Evolutionary conservation across 2,329 filamentous ascomycete species (phyloP), one percentile per base, ranked within the genome.

Genomic region (Pyricularia sp.): DNA sequence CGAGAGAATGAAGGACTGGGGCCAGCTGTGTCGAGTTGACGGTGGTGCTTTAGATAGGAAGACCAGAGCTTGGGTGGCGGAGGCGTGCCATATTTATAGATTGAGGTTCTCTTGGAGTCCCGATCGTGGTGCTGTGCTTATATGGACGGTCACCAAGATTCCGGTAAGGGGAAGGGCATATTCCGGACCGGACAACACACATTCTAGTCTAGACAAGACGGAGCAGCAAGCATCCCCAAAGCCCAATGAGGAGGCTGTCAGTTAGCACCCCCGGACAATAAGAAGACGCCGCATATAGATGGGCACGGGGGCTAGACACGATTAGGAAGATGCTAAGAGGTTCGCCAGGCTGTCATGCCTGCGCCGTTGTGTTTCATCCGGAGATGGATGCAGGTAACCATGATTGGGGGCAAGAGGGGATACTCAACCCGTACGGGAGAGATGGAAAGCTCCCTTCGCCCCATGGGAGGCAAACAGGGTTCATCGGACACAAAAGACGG

Each of bases 241-340:
- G 42, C 20, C 42, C 42, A 50, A 50, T 50, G n/a, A 7, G 7
- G 30, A 65, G 6, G 64, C 31, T 1, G 20, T 36, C 7, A 11
- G 10, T n/a, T 25, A n/a, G 20, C 31, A 31, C 17, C 20, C 20
- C 30, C 64, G n/a, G 36, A 4, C 31, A 3, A 14, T 1, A 26
- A n/a, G 12, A 63, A 10, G 20, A 6, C 64, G 17, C 28, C n/a
- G 12, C 30, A 23, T 31, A 42, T 4, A 31, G n/a, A 65, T 2
- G 5, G n/a, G 31, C 28, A n/a, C 33, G 65, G 31, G 64, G 25
- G 25, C 59, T 65, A 59, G 30, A 26, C 28, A 58, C 12, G 7
- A 68, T 31, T 42, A 68, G 66, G 66, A 68, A 68, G 66, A 63
- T 68, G 58, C 66, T 33, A 64, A 68, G 66, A 25, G n/a, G 7